Base-by-base conservation (phyloP, 2,329 filamentous ascomycete genomes). In the Phyllosticta capitalensis region DNA sequence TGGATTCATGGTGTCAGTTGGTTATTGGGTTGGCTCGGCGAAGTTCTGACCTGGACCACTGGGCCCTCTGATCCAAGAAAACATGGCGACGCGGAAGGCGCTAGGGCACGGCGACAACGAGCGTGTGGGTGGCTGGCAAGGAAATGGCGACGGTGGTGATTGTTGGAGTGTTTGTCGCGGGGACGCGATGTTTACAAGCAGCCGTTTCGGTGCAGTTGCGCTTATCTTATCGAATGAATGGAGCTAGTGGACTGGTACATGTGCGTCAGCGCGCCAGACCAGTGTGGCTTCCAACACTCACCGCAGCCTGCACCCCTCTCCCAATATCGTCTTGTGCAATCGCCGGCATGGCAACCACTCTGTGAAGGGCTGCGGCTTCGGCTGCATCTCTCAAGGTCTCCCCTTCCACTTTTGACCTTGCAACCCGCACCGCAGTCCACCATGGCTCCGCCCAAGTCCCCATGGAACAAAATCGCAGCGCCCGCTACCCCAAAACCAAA, bases 371-470 rank as follows among this genome's bases (percentile, higher is more conserved):
- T 70, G 73, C 74, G 71, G 76, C 75, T 76, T 72, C 74, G 75
- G 76, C 76, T 77, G 75, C 73, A 67, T 63, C 68, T 74, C 72
- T 72, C 63, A 65, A 65, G 67, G 68, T 70, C 68, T 62, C 64
- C 53, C 56, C 65, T 66, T 52, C 19, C 33, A 67, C 69, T 5
- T 17, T 14, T 68, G 71, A 65, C 67, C 65, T 66, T 63, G 67
- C 17, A 66, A 68, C 68, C 65, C 61, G 68, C 67, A 65, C 70
- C 68, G 68, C 70, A 69, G 69, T 67, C 67, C 70, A 72, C 63
- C 62, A 79, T 79, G 76, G 76, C 76, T 67, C 75, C 76, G 61
- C 68, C 70, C 60, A 78, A 75, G 71, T 71, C 75, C 68, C 72
- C 74, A 51, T 70, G 71, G 69, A 75, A 72, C 52, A 75, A 71